Conservation (phyloP, 2,329 filamentous ascomycete genomes). For the Pseudogymnoascus sp. region DNA sequence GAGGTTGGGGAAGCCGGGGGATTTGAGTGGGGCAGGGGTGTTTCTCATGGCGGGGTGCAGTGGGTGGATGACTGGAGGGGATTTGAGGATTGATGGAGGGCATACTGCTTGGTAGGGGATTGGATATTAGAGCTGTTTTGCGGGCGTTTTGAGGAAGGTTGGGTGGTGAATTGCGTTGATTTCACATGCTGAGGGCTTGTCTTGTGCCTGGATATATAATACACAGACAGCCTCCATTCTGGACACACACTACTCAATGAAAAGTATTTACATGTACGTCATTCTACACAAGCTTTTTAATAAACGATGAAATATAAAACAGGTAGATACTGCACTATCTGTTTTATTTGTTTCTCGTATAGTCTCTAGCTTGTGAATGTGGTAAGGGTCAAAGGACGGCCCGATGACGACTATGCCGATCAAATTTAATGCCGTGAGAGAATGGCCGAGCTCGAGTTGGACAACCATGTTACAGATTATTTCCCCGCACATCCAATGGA, state of each 20-base stretch:
- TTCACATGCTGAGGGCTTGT: not conserved
- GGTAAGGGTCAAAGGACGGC: not conserved
- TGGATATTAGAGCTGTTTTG: not conserved
- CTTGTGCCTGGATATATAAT: not conserved
- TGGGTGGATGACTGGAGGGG: constrained; percentile 58
- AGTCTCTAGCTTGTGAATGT: not conserved
- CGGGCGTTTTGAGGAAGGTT: not conserved
- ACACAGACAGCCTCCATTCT: not conserved
- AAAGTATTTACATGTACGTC: not conserved
- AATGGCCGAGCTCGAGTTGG: not conserved
- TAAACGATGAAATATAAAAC: not conserved
- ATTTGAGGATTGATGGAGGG: not conserved
- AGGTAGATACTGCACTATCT: not conserved
- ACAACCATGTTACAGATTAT: not conserved
- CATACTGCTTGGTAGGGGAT: not conserved
- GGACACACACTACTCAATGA: not conserved
- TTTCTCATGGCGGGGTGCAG: constrained; percentile 62
- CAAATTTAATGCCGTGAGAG: not conserved
- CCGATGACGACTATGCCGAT: not conserved
- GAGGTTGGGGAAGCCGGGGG: constrained; percentile 57
- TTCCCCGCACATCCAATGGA: not conserved
- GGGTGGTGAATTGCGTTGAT: not conserved
- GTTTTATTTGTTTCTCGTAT: not conserved
- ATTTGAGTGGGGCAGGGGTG: constrained; percentile 64
- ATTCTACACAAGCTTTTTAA: not conserved